phyloP scores from a whole-genome alignment of 2,329 filamentous ascomycete genomes.

The Phialemonium atrogriseum region DNA sequence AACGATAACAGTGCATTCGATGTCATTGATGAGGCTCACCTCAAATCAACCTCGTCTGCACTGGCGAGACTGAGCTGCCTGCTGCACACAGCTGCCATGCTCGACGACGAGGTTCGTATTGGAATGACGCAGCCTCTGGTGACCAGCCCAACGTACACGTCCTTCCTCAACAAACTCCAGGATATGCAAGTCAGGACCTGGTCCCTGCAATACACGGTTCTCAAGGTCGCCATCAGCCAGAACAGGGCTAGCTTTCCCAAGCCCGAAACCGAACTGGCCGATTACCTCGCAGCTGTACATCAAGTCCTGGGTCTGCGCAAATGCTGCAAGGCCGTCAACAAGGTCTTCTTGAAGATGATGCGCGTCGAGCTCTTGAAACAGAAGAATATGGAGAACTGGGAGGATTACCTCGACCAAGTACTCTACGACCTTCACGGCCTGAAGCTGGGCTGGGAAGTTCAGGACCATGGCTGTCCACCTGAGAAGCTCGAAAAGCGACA shows the following conservation, averaged over 20 bases:
- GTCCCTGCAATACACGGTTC: constrained; percentile 75
- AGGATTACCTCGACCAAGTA: constrained; percentile 79
- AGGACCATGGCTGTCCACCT: constrained; percentile 71
- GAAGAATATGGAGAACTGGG: constrained; percentile 70
- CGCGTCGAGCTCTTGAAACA: constrained; percentile 76
- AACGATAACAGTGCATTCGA: constrained; percentile 67
- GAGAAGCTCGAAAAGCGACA: constrained; percentile 75
- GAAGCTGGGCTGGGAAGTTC: constrained; percentile 63
- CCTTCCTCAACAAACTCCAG: constrained; percentile 61
- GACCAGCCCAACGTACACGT: constrained; percentile 45
- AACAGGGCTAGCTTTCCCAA: constrained; percentile 55
- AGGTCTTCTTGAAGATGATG: constrained; percentile 82
- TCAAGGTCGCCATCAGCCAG: constrained; percentile 67
- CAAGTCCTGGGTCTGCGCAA: constrained; percentile 75
- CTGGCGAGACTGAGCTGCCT: constrained; percentile 65
- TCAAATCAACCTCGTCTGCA: constrained; percentile 64
- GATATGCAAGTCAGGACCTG: constrained; percentile 84
- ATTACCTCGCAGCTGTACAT: constrained; percentile 75
- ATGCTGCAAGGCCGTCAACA: constrained; percentile 77
- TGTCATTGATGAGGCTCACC: constrained; percentile 72
- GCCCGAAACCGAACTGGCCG: constrained; percentile 64
- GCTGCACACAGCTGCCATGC: constrained; percentile 70
- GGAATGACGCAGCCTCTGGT: constrained; percentile 58
- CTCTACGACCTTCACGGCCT: constrained; percentile 76
- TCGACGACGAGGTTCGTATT: constrained; percentile 78